Percentiles rank a stretch among this genome's conserved stretches.
Evolutionary conservation across 768 basidiomycete species (phyloP).

Genomic region (Neoboletus magnificus): DNA sequence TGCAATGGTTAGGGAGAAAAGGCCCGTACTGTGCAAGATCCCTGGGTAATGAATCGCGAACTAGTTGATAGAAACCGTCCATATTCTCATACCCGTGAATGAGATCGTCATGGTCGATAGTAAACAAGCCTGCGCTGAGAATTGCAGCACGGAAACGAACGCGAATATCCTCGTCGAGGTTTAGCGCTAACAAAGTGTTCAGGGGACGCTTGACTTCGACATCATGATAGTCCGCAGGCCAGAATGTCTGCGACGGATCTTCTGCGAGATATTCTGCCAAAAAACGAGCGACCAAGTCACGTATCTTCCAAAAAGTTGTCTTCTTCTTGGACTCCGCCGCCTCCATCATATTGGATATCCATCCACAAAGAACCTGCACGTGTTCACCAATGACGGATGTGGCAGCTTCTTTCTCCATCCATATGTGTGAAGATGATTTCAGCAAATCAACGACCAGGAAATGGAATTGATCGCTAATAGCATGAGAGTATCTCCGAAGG

Average conservation of each 20-base stretch:
- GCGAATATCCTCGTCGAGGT: constrained; percentile 73
- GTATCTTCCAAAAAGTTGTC: constrained; percentile 61
- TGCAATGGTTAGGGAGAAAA: neutral
- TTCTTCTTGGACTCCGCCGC: constrained; percentile 35
- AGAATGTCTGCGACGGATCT: constrained; percentile 53
- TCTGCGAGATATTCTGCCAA: constrained; percentile 58
- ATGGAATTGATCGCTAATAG: constrained; percentile 50
- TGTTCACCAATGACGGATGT: constrained; percentile 39
- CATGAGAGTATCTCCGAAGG: constrained; percentile 51
- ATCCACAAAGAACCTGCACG: constrained; percentile 48
- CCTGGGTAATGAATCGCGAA: constrained; percentile 44
- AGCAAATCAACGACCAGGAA: constrained; percentile 59
- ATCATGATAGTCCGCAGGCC: constrained; percentile 37
- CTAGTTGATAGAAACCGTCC: constrained; percentile 40
- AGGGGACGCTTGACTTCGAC: constrained; percentile 38
- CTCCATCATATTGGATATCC: constrained; percentile 47
- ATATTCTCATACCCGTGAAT: constrained; percentile 23
- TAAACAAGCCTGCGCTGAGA: constrained; percentile 57
- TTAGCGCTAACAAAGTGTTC: constrained; percentile 49
- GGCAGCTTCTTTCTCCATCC: constrained; percentile 39
- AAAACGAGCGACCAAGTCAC: constrained; percentile 63
- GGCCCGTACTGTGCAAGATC: constrained; percentile 49
- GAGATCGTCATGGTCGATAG: constrained; percentile 35
- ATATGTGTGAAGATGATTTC: constrained; percentile 59
- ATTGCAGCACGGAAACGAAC: constrained; percentile 76